Base-by-base conservation (phyloP, 106 monocot genomes). In the Phalaenopsis equestris region DNA sequence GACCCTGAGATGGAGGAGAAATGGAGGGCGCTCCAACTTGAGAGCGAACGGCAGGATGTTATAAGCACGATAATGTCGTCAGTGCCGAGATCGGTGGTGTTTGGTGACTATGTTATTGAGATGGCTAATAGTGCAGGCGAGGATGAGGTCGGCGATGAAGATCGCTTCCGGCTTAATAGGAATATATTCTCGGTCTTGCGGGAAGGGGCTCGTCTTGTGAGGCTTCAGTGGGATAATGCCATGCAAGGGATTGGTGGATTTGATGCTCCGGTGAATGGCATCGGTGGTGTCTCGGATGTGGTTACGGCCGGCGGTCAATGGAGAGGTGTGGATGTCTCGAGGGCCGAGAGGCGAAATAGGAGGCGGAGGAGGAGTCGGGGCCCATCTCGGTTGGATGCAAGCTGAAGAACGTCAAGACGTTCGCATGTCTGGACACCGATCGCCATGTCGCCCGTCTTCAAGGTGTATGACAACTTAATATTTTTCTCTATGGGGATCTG, bases 51-150 rank as follows among this genome's bases (percentile, higher is more conserved):
- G 30, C 79, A 81, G 38, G 89, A 89, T 37, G 86, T 89, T 3
- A 75, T 89, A 56, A 89, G 89, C 48, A 86, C 89, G 0, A 82
- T 89, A 30, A 76, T 74, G 42, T 86, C 89, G 2, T 79, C 86
- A 1, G 86, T 89, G 89, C 86, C 84, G 1, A 56, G 79, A 47
- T 77, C 86, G 0, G 79, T 84, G 23, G 83, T 89, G 46, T 75
- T 86, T 3, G 85, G 88, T 0, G 88, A 88, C 58, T 88, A 88
- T 49, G 88, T 85, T 14, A 85, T 85, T 17, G 88, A 88, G 11
- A 80, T 85, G 84, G 55, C 55, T 15, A 70, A 57, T 36, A 79
- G 76, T 2, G 42, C 9, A 2, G 87, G 79, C 2, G 80, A 78
- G 41, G 77, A 82, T 30, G 48, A 48, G 48, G 6, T 3, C 12